These are phyloP conservation scores for Phytophthora sp. DNA, from an alignment of 352 stramenopile species.

Conservation along the genomic window DNA sequence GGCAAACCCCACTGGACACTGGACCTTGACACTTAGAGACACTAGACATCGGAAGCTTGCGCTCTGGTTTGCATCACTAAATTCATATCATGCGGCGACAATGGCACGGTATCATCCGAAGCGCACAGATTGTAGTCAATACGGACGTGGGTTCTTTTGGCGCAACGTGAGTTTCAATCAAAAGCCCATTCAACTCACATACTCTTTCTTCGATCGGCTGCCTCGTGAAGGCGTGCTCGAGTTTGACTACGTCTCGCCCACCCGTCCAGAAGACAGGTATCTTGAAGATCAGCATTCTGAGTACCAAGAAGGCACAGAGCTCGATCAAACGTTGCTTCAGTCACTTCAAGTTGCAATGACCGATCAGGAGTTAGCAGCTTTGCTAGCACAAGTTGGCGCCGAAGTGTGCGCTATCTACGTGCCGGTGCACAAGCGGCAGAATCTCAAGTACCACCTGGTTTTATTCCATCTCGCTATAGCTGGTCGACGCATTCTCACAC, in stretches of 20 bases:
- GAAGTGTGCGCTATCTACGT: conserved; percentile 77
- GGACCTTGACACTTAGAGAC: conserved; percentile 58
- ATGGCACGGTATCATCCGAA: conserved; percentile 43
- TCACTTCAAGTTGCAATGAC: conserved; percentile 20
- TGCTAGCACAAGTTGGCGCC: conserved; percentile 57
- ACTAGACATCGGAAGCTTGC: conserved; percentile 64
- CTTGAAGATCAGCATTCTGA: conserved; percentile 23
- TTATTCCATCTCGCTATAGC: conserved; percentile 73
- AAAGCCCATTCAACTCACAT: conserved; percentile 51
- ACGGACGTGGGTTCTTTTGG: conserved; percentile 61
- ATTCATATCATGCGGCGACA: conserved; percentile 40
- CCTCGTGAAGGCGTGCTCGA: conserved; percentile 61
- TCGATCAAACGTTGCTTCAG: conserved; percentile 15
- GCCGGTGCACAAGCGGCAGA: conserved; percentile 67
- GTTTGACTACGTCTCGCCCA: conserved; percentile 71
- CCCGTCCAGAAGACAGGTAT: conserved; percentile 59
- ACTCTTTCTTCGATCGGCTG: conserved; percentile 66
- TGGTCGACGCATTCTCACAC: conserved; percentile 41
- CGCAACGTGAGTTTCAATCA: conserved; percentile 73
- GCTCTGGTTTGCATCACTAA: conserved; percentile 74
- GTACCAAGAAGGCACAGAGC: conserved; percentile 5
- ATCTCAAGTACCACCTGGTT: conserved; percentile 77
- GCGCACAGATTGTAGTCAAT: conserved; percentile 66
- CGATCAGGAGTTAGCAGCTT: conserved; percentile 44
- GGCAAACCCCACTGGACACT: conserved; percentile 65